Evolutionary conservation across 352 stramenopile species (phyloP), one percentile per base, ranked within the genome.

Genomic region (Phytophthora tentaculata): DNA sequence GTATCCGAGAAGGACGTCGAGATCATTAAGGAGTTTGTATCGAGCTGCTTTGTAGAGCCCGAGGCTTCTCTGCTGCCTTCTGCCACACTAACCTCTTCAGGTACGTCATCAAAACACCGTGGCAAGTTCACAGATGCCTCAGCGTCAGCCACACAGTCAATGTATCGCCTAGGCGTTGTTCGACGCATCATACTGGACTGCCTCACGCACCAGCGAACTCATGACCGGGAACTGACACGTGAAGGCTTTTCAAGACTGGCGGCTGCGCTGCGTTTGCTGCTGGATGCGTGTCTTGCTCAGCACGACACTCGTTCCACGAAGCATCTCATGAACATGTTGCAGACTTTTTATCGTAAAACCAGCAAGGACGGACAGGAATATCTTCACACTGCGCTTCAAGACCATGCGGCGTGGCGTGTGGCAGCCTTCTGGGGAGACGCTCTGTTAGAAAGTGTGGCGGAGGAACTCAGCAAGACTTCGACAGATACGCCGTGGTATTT

Each of bases 11-110:
- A 88, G 44, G 88, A 95, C 48, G 67, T 94, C 13, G 84, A 95
- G 49, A 78, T 95, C 39, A 92, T 95, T 62, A 95, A 94, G 64
- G 85, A 95, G 45, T 95, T 95, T 64, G 68, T 95, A n/a, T 80
- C 76, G 19, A 92, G 82, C 56, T 95, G 88, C 69, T 95, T 95
- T 58, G 61, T 88, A 19, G 80, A 91, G 8, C 77, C 83, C 0
- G 85, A 94, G 12, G 74, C 77, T 47, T 72, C 77, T 22, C 57
- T 92, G 35, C 47, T 84, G 19, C 59, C 55, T 55, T 67, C 57
- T 14, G 13, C 54, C 54, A 20, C 67, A 8, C 45, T 51, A 41
- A 50, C 56, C 1, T 58, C 71, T 14, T 64, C 66, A 39, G 56
- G 61, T 12, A 49, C 49, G 14, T 79, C 67, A 13, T 56, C 64